These are phyloP conservation scores for Naganishia antarctica DNA, from an alignment of 768 basidiomycete species.

Conservation along the genomic window DNA sequence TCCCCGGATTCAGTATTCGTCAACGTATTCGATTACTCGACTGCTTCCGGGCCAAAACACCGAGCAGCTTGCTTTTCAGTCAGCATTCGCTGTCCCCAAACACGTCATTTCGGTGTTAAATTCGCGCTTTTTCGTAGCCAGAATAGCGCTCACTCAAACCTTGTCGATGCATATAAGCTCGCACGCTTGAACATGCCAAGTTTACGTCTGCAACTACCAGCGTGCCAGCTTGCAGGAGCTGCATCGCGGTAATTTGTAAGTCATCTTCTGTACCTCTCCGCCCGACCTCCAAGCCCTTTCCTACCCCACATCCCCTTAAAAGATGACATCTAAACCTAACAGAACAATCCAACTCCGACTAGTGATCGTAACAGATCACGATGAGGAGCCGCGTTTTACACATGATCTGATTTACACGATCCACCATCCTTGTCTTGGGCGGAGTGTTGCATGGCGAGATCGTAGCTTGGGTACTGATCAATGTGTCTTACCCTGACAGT, in stretches of 20 bases:
- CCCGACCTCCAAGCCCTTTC: not conserved
- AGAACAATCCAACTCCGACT: constrained; percentile 27
- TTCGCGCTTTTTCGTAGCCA: too few relatives aligned
- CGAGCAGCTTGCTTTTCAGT: not conserved
- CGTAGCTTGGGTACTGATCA: not conserved
- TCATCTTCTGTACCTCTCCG: not conserved
- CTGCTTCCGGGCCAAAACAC: not conserved
- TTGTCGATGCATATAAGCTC: too few relatives aligned
- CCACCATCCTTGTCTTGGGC: not conserved
- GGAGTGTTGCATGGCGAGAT: not conserved
- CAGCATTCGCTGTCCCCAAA: too few relatives aligned
- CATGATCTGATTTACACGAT: constrained; percentile 29
- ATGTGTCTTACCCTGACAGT: too few relatives aligned
- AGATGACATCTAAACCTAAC: constrained; percentile 25
- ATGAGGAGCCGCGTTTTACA: constrained; percentile 26
- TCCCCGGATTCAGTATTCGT: not conserved
- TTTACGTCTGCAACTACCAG: too few relatives aligned
- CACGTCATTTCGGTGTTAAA: too few relatives aligned
- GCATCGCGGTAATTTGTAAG: constrained; percentile 5
- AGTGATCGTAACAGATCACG: constrained; percentile 15
- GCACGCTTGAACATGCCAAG: too few relatives aligned
- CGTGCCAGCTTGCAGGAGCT: too few relatives aligned
- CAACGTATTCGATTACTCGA: too few relatives aligned
- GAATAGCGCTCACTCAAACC: too few relatives aligned
- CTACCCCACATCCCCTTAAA: not conserved